Evolutionary conservation across 352 stramenopile genomes (phyloP), one percentile per base, ranked within the genome.

Genomic region (Globisporangium perplexum): DNA sequence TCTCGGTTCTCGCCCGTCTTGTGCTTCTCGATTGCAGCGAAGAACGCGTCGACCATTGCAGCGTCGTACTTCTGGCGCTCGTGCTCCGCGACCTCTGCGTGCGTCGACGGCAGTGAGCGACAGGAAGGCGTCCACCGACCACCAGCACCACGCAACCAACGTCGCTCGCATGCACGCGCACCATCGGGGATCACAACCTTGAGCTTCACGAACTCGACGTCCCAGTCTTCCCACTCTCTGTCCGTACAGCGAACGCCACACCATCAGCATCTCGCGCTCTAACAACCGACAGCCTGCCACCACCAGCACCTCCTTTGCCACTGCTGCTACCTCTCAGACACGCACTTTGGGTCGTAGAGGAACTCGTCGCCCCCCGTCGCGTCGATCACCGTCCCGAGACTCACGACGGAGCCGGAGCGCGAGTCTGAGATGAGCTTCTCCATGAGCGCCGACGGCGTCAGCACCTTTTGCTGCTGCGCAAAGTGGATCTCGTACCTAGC

Each of bases 211-310:
- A 86, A 95, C 39, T 88, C 62, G 1, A 95, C 84, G 46, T 95
- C 84, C 84, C 84, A 95, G 53, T 95, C 84, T 24, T 91, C 74
- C 84, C 84, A 95, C 63, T 95, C 84, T 50, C 84, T 94, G 39
- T 23, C 6, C 22, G 45, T 44, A 30, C 23, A 58, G 20, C 4
- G 3, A 51, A 3, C 47, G 12, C 17, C 12, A 22, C 15, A 22
- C 17, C 38, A 22, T n/a, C 15, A 43, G 17, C 15, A 11, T 6
- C 17, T 8, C 17, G n/a, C n/a, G n/a, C n/a, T n/a, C n/a, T n/a
- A n/a, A n/a, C n/a, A n/a, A n/a, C n/a, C n/a, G n/a, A n/a, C n/a
- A n/a, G n/a, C n/a, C n/a, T n/a, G n/a, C n/a, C n/a, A n/a, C n/a
- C n/a, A n/a, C n/a, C n/a, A n/a, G n/a, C n/a, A n/a, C n/a, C n/a